Conservation (phyloP, 2,329 filamentous ascomycete genomes). For the Ceratocystis alfenasii region DNA sequence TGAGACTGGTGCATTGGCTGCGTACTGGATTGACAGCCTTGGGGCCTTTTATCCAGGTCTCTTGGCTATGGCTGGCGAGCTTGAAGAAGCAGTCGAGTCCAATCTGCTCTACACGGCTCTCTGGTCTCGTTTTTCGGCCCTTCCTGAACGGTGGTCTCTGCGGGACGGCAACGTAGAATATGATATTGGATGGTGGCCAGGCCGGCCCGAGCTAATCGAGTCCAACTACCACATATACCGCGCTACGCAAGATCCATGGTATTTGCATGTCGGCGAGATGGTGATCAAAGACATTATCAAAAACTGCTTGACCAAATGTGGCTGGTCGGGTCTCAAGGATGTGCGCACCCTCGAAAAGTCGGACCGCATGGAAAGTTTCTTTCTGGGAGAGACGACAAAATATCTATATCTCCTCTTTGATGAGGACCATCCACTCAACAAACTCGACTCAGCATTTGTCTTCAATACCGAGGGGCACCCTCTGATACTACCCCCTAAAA, state of each 20-base stretch:
- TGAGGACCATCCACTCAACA: conserved; percentile 73
- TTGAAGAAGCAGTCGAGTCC: conserved; percentile 82
- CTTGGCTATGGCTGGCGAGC: conserved; percentile 70
- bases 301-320: conserved; percentile 80
- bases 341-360: conserved; percentile 72
- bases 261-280: conserved; percentile 93
- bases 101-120: conserved; percentile 85
- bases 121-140: conserved; percentile 87
- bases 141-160: conserved; percentile 90
- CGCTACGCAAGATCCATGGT: conserved; percentile 90
- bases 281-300: conserved; percentile 75
- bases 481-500: conserved; percentile 56
- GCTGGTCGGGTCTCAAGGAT: conserved; percentile 83
- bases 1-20: conserved; percentile 72
- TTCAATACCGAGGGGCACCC: conserved; percentile 96
- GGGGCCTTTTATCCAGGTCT: conserved; percentile 92
- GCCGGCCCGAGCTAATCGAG: conserved; percentile 91
- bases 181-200: conserved; percentile 86
- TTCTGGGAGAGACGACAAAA: conserved; percentile 89
- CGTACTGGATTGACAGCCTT: conserved; percentile 91
- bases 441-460: conserved; percentile 73
- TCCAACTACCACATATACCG: conserved; percentile 94
- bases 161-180: conserved; percentile 72
- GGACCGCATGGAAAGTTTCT: conserved; percentile 98
- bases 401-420: conserved; percentile 91